These are phyloP conservation scores for Forsythia suspensa DNA, from an alignment of 257 asterid genomes.

Conservation along the genomic window DNA sequence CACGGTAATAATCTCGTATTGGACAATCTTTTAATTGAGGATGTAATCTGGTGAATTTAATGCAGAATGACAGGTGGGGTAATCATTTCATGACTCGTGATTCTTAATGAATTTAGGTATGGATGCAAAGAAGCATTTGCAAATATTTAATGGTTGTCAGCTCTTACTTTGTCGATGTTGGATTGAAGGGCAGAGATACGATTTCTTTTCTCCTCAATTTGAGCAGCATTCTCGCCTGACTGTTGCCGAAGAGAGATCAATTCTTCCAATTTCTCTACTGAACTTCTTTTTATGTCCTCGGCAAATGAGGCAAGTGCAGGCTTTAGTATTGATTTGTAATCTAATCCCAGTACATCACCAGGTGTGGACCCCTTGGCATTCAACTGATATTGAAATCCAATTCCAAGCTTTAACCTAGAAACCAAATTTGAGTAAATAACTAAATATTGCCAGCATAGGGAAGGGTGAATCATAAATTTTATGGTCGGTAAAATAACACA, in stretches of 20 bases:
- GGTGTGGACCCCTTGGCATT: constrained; percentile 72
- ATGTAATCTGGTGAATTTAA: neutral
- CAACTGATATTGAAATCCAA: constrained; percentile 76
- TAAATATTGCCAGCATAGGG: constrained; percentile 13
- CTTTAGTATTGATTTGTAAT: constrained; percentile 65
- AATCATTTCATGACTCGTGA: constrained; percentile 4
- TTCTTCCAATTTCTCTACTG: constrained; percentile 74
- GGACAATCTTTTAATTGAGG: constrained; percentile 3
- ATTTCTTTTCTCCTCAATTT: constrained; percentile 66
- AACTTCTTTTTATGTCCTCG: constrained; percentile 60
- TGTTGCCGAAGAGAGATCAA: constrained; percentile 69
- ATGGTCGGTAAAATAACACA: neutral
- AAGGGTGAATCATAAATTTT: neutral
- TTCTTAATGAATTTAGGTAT: constrained; percentile 1
- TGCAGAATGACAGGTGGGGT: constrained; percentile 6
- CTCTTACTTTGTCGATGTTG: constrained; percentile 56
- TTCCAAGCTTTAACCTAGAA: constrained; percentile 80
- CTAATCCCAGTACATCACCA: constrained; percentile 67
- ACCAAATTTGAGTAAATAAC: constrained; percentile 15
- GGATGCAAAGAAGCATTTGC: constrained; percentile 3
- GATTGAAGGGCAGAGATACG: constrained; percentile 43
- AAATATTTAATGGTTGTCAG: neutral
- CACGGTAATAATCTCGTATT: neutral
- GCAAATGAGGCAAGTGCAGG: constrained; percentile 66
- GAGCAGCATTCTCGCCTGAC: constrained; percentile 57